Conservation (phyloP, 139 green algal species). For the Zygnema cylindricum region DNA sequence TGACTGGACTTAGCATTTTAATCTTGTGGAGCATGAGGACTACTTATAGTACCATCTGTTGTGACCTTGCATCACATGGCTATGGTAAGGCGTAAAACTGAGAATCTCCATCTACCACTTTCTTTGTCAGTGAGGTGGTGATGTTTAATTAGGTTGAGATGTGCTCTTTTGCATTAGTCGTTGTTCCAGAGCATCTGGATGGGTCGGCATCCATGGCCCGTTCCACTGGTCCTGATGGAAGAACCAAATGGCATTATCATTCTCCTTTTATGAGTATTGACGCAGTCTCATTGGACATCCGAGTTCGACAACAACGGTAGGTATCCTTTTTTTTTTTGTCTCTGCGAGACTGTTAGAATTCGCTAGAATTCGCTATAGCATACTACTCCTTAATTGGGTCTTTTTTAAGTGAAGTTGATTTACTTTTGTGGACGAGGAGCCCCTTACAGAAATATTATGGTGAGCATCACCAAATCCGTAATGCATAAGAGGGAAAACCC, state of each 20-base stretch:
- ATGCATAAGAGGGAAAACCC: too few species aligned
- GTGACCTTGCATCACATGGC: constrained; percentile 51
- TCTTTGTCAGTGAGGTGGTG: not conserved
- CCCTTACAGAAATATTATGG: too few species aligned
- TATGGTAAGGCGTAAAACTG: constrained; percentile 27
- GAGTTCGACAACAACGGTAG: constrained; percentile 31
- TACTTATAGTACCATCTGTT: constrained; percentile 52
- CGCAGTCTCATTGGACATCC: constrained; percentile 27
- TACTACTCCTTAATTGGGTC: not conserved
- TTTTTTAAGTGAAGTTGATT: not conserved
- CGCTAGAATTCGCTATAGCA: too few species aligned
- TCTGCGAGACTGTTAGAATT: too few species aligned
- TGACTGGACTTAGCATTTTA: too few species aligned
- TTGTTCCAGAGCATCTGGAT: constrained; percentile 22
- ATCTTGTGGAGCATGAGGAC: constrained; percentile 16
- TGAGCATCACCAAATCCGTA: too few species aligned
- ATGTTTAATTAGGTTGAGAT: not conserved
- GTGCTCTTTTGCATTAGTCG: constrained; percentile 3
- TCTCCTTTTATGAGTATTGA: constrained; percentile 1
- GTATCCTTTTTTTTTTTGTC: not conserved
- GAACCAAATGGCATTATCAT: not conserved
- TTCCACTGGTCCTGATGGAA: constrained; percentile 13
- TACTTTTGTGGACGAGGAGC: too few species aligned
- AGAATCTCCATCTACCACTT: not conserved
- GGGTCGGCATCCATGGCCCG: constrained; percentile 38